phyloP scores from a whole-genome alignment of 768 basidiomycete species.

The Hebeloma cylindrosporum region DNA sequence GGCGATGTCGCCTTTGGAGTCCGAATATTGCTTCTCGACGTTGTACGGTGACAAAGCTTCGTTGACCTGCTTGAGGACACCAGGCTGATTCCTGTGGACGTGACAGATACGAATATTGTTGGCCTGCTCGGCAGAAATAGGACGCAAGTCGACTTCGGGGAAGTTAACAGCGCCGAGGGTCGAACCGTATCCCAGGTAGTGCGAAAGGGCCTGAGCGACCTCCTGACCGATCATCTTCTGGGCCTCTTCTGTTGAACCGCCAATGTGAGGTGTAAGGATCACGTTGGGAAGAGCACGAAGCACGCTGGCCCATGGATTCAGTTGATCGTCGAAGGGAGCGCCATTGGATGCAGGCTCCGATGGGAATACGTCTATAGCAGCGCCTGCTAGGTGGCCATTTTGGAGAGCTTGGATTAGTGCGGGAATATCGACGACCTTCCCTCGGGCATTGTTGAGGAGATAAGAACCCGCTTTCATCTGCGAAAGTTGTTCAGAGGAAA shows the following conservation, averaged over 20 bases:
- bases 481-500: constrained; percentile 70
- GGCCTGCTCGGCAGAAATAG: constrained; percentile 82
- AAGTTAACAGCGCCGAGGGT: constrained; percentile 96
- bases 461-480: constrained; percentile 95
- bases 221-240: constrained; percentile 97
- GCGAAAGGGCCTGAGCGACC: constrained; percentile 78
- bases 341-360: constrained; percentile 92
- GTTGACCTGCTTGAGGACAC: constrained; percentile 94
- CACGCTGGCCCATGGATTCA: constrained; percentile 81
- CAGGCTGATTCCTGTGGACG: constrained; percentile 93
- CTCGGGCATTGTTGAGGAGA: constrained; percentile 97
- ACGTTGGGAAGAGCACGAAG: constrained; percentile 83
- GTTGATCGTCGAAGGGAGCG: constrained; percentile 80
- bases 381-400: constrained; percentile 86
- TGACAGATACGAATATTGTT: constrained; percentile 88
- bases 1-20: constrained; percentile 89
- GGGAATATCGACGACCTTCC: constrained; percentile 92
- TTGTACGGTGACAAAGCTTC: constrained; percentile 93
- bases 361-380: constrained; percentile 92
- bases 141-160: constrained; percentile 95
- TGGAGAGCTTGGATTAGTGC: constrained; percentile 80
- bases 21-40: constrained; percentile 99
- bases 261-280: constrained; percentile 97
- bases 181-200: constrained; percentile 92
- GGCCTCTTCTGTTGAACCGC: constrained; percentile 98